phyloP scores from a whole-genome alignment of 2,329 filamentous ascomycete species.

The Claviceps spartinae region DNA sequence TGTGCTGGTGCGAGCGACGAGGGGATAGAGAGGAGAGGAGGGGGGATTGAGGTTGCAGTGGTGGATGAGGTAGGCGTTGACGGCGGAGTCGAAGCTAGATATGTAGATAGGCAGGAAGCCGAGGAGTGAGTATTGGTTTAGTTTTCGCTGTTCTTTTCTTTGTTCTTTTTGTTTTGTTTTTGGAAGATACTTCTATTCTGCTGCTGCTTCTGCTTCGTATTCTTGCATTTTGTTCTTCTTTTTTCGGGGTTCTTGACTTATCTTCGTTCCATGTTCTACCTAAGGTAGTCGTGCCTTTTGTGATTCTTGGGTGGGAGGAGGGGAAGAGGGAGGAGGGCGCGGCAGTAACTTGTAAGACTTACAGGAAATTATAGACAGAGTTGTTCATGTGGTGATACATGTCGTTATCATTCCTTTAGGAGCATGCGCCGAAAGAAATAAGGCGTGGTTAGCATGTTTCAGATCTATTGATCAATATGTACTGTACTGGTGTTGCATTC shows the following conservation, averaged over 20 bases:
- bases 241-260: too few relatives aligned
- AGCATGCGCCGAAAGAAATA: not conserved
- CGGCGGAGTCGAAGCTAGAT: slow-evolving; percentile 66
- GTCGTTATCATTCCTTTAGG: slow-evolving; percentile 70
- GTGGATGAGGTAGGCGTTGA: slow-evolving; percentile 78
- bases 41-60: slow-evolving; percentile 62
- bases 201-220: not conserved
- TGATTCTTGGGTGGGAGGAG: too few relatives aligned
- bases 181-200: not conserved
- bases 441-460: not conserved
- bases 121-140: not conserved
- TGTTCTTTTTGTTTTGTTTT: not conserved
- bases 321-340: not conserved
- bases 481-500: too few relatives aligned
- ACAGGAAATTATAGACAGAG: slow-evolving; percentile 70
- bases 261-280: not conserved
- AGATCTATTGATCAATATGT: too few relatives aligned
- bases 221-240: not conserved
- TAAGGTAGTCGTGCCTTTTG: too few relatives aligned
- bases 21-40: slow-evolving; percentile 57
- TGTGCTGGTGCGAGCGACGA: slow-evolving; percentile 75
- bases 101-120: too few relatives aligned
- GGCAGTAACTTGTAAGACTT: slow-evolving; percentile 12
- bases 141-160: not conserved
- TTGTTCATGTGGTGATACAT: slow-evolving; percentile 95